These are phyloP conservation scores for Pisolithus albus DNA, from an alignment of 768 basidiomycete species.

Conservation along the genomic window DNA sequence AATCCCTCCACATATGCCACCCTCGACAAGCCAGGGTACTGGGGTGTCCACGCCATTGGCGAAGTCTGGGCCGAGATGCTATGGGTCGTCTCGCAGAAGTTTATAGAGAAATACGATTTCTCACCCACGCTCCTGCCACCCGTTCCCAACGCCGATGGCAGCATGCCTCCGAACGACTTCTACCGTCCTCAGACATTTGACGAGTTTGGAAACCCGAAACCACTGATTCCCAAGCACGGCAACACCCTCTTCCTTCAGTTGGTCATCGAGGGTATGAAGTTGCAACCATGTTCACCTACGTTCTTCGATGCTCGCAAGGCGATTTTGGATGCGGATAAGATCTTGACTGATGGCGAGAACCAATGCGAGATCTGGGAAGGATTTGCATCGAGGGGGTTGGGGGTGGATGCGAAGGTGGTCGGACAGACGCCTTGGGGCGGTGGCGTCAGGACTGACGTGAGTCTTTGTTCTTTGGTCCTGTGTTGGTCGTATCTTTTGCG, in stretches of 20 bases:
- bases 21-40: conserved; percentile 89
- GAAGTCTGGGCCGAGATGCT: conserved; percentile 95
- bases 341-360: conserved; percentile 92
- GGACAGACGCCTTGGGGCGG: conserved; percentile 91
- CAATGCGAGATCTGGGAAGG: conserved; percentile 79
- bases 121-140: conserved; percentile 78
- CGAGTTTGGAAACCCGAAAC: conserved; percentile 37
- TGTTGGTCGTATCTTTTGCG: background rate
- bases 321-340: conserved; percentile 84
- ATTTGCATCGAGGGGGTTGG: conserved; percentile 79
- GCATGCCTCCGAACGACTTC: conserved; percentile 58
- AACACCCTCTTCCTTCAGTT: conserved; percentile 84
- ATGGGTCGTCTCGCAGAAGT: conserved; percentile 66
- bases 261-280: conserved; percentile 88
- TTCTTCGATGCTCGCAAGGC: conserved; percentile 90
- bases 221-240: conserved; percentile 82
- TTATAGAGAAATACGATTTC: conserved; percentile 82
- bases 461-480: conserved; percentile 3
- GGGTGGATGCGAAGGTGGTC: conserved; percentile 63
- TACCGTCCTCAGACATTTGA: conserved; percentile 44
- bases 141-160: conserved; percentile 53
- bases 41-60: conserved; percentile 87
- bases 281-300: conserved; percentile 84
- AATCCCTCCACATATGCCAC: conserved; percentile 95
- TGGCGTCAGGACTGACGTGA: conserved; percentile 68